phyloP scores from a whole-genome alignment of 805 yeast species.

The Scheffersomyces coipomensis region DNA sequence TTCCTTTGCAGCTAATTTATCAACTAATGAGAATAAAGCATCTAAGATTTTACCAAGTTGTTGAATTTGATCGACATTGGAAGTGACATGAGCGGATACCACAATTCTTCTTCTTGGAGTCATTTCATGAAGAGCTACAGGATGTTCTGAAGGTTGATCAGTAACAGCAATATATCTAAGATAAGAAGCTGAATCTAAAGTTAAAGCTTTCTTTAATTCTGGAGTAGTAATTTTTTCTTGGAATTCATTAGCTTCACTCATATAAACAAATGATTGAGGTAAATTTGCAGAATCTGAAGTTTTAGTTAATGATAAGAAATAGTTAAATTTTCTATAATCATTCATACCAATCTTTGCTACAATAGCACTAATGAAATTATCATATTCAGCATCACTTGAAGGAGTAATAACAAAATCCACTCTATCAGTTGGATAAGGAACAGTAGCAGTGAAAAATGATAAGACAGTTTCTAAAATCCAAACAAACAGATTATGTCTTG shows the following conservation, averaged over 20 bases:
- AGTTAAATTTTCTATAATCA: conserved; percentile 69
- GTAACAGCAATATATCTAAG: conserved; percentile 75
- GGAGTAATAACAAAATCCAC: conserved; percentile 61
- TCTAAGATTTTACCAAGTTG: conserved; percentile 50
- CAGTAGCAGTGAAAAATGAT: conserved; percentile 54
- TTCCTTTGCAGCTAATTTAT: conserved; percentile 49
- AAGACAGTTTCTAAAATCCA: conserved; percentile 63
- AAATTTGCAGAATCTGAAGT: conserved; percentile 70
- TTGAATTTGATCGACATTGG: conserved; percentile 47
- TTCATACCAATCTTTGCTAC: conserved; percentile 86
- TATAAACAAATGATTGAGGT: conserved; percentile 76
- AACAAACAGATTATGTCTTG: conserved; percentile 78
- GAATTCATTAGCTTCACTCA: conserved; percentile 86
- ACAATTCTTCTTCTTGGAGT: conserved; percentile 52
- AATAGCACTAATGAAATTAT: conserved; percentile 76
- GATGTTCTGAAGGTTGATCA: conserved; percentile 78
- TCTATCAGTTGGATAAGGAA: conserved; percentile 55
- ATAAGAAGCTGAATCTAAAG: conserved; percentile 45
- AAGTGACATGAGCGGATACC: conserved; percentile 53
- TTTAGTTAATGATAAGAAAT: conserved; percentile 80
- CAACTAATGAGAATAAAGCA: conserved; percentile 60
- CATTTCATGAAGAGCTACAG: conserved; percentile 56
- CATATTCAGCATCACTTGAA: conserved; percentile 48
- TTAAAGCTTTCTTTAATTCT: conserved; percentile 36
- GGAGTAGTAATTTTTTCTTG: conserved; percentile 60